A percentile compares a stretch with the other conserved stretches of the same genome.
Conservation (phyloP, 2,329 filamentous ascomycete species). For the Cordyceps tenuipes region DNA sequence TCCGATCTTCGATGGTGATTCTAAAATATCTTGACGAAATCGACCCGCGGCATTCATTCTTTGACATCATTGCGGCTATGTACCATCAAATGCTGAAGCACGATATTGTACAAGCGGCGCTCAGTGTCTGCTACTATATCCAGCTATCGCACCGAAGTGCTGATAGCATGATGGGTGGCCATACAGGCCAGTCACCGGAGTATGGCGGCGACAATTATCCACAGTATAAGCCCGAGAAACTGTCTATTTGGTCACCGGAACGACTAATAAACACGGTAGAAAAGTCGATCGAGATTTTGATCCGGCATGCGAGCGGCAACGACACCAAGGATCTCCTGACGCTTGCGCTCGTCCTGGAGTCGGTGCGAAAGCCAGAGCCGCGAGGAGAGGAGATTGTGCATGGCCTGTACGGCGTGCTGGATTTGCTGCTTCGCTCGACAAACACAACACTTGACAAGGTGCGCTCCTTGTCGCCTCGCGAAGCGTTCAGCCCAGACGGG, state of each 20-base stretch:
- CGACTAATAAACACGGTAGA: constrained; percentile 37
- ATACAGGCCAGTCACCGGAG: constrained; percentile 27
- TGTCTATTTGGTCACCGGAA: constrained; percentile 33
- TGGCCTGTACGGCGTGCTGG: constrained; percentile 34
- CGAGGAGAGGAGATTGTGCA: constrained; percentile 33
- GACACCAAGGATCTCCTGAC: constrained; percentile 43
- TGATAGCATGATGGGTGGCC: constrained; percentile 22
- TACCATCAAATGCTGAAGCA: constrained; percentile 44
- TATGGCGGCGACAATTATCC: constrained; percentile 26
- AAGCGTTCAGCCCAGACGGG: constrained; percentile 19
- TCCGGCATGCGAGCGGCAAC: constrained; percentile 38
- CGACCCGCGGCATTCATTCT: constrained; percentile 38
- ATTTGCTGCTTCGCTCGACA: constrained; percentile 36
- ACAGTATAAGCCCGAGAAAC: constrained; percentile 25
- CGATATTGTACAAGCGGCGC: constrained; percentile 46
- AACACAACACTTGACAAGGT: constrained; percentile 33
- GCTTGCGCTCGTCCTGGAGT: constrained; percentile 39
- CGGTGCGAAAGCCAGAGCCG: constrained; percentile 34
- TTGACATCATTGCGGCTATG: constrained; percentile 41
- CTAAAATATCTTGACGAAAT: constrained; percentile 47
- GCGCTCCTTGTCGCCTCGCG: constrained; percentile 13
- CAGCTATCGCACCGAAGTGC: constrained; percentile 23
- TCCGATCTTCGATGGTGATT: constrained; percentile 48
- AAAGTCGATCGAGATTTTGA: constrained; percentile 37
- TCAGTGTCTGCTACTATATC: constrained; percentile 49